Base-by-base conservation (phyloP, 2,329 filamentous ascomycete genomes). In the Aureobasidium sp. region DNA sequence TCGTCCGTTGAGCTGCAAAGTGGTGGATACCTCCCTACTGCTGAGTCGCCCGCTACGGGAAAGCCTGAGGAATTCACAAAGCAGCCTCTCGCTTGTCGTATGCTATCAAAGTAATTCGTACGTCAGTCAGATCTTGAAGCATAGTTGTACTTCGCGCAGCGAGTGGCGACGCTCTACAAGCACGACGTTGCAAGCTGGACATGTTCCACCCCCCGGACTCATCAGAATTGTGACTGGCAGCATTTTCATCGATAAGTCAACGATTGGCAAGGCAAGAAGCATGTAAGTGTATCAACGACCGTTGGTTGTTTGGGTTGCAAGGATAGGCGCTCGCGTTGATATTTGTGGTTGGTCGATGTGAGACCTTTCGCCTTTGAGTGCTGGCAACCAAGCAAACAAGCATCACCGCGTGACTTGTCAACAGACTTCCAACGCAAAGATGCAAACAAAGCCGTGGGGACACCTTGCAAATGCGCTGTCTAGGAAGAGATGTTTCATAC, bases 281-380 rank as follows among this genome's bases (percentile, higher is more conserved):
- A 32, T 48, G 44, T 38, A 38, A 22, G 21, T 48, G 21, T 38
- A n/a, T 21, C n/a, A 5, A 7, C 14, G 24, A 38, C 16, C 34
- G 10, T 39, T 50, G 47, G 35, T 17, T 22, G 16, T 17, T 24
- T n/a, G 17, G 16, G 32, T 38, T 14, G 22, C 32, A 38, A 38
- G 32, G 16, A 22, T 35, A 19, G 34, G 42, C 42, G 21, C 14
- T 7, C 7, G 42, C 10, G 22, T 14, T 27, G 32, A n/a, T 22
- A n/a, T 34, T 19, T 38, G 34, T n/a, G 24, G 34, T 49, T 34
- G 34, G 34, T 49, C 45, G 29, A n/a, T 49, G 45, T 49, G 22
- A 16, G 34, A 49, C 34, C 39, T 30, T 12, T 50, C 14, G 8
- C 16, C 2, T 38, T 14, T n/a, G 16, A 34, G 11, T 22, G 35